Evolutionary conservation across 345 rosid genomes (phyloP), one percentile per base, ranked within the genome.

Genomic region (Jatropha curcas): DNA sequence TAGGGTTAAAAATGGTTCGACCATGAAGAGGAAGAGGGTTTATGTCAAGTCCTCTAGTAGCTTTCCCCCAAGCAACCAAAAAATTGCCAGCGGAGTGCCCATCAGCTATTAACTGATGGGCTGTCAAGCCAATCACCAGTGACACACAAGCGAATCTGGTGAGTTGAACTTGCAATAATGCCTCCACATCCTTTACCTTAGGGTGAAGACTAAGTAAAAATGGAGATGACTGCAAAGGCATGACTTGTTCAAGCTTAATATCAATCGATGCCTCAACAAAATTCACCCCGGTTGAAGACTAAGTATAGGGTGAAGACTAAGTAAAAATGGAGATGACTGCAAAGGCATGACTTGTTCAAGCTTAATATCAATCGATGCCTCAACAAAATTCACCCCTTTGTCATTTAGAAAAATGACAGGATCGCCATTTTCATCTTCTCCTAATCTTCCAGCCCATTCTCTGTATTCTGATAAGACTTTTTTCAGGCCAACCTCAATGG

Each of bases 51-150:
- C 85, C 82, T 2, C 78, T 75, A 27, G 68, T 68, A 11, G 80
- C 85, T 68, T 67, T 70, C 0, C 81, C 85, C 79, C 82, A 79
- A 4, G 73, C 79, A 66, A 82, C 73, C 9, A 82, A 70, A 57
- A 82, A 82, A 65, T 70, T 76, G 61, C 80, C 70, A 2, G 74
- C 65, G 17, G 76, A 69, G 19, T 73, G 76, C 14, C 82, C 82
- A 25, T 81, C 81, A 2, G 74, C 81, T 0, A 81, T 74, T 5
- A 35, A 28, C 27, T 77, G 84, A 56, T 81, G 76, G 27, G 81
- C 39, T 1, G 79, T 81, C 67, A 77, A 66, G 20, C 79, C 81
- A 0, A 81, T 52, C 39, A 62, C 74, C 60, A 77, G 30, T 0
- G 84, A 81, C 39, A 79, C 84, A 24, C 81, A 81, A 27, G 59